A percentile compares a stretch with the other conserved stretches of the same genome.
phyloP scores from a whole-genome alignment of 1,139 yeast genomes.

The Geotrichum cucujoidarum region DNA sequence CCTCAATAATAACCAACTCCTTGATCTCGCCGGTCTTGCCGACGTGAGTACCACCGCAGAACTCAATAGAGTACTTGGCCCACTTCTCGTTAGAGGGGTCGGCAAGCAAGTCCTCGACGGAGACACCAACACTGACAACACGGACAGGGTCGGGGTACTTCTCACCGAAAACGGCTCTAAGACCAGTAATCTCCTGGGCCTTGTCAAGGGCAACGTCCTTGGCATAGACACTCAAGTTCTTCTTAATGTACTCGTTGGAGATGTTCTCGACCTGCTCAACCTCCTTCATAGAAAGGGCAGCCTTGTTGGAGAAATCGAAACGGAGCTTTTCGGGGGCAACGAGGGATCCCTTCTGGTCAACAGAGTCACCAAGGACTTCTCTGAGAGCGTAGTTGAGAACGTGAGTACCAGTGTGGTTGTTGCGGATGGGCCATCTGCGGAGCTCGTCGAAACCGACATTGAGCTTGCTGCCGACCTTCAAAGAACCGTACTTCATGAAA shows the following conservation, averaged over 20 bases:
- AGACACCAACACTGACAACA: slow-evolving; percentile 90
- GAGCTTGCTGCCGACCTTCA: slow-evolving; percentile 62
- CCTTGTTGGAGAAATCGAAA: slow-evolving; percentile 94
- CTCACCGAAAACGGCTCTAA: slow-evolving; percentile 98
- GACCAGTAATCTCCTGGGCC: slow-evolving; percentile 73
- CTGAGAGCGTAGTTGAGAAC: slow-evolving; percentile 84
- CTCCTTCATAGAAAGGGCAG: slow-evolving; percentile 62
- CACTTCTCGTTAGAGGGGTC: slow-evolving; percentile 70
- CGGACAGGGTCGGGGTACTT: slow-evolving; percentile 98
- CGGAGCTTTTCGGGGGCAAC: slow-evolving; percentile 94
- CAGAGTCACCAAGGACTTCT: slow-evolving; percentile 77
- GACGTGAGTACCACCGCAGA: slow-evolving; percentile 99
- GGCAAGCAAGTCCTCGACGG: slow-evolving; percentile 72
- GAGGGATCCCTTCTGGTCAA: slow-evolving; percentile 94
- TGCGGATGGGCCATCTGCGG: slow-evolving; percentile 95
- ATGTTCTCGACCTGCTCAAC: slow-evolving; percentile 69
- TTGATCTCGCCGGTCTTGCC: slow-evolving; percentile 88
- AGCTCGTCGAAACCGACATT: slow-evolving; percentile 87
- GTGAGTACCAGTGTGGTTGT: slow-evolving; percentile 98
- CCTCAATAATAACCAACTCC: slow-evolving; percentile 84
- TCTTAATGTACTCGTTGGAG: slow-evolving; percentile 64
- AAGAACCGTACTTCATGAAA: slow-evolving; percentile 64
- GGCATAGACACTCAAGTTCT: slow-evolving; percentile 67
- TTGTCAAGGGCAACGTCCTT: slow-evolving; percentile 70
- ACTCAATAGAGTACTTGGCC: slow-evolving; percentile 77